Base-by-base conservation (phyloP, 2,329 filamentous ascomycete genomes). In the Parasarocladium wereldwijsianum region DNA sequence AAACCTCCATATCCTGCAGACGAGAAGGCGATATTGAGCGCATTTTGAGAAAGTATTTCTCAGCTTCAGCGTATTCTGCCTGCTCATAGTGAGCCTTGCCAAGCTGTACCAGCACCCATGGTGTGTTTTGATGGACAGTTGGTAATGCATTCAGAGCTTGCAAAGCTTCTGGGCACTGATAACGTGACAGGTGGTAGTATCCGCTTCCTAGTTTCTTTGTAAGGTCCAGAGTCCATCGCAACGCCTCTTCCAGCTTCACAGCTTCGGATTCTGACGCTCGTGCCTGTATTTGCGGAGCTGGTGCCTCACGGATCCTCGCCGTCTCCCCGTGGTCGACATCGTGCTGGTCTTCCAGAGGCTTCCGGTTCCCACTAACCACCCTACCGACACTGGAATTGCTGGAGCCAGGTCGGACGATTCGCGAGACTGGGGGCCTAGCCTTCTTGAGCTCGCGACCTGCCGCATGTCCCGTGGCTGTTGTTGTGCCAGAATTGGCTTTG, bases 1-100 rank as follows among this genome's bases (percentile, higher is more conserved):
- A 98, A 20, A 96, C 76, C 49, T 98, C 90, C 86, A 96, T 94
- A 46, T 94, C 86, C 47, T 93, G 80, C 25, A 92, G 64, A 4
- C 83, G 74, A 1, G 82, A 81, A 1, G 87, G 87, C 9, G 82
- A 76, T 40, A 90, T 64, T 18, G 77, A 70, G 29, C 84, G 76
- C 40, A 98, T 70, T 33, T 76, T 74, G 34, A 74, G 66, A 51
- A 93, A 98, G 44, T 76, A 80, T 39, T 80, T 83, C 48, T 93
- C 87, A 3, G 90, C 84, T 38, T 93, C 83, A 3, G 64, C 60
- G 47, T 96, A 94, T 40, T 78, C 70, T 8, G 80, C 79, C 49
- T 87, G 82, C 57, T 98, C 90, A 49, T 93, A 93, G 47, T 92
- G 73, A 12, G 86, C 84, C 41, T 83, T 80, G 6, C 85, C 92